A percentile compares a stretch with the other conserved stretches of the same genome.
phyloP scores from a whole-genome alignment of 371 early-diverging fungal species.

The Phascolomyces articulosus region DNA sequence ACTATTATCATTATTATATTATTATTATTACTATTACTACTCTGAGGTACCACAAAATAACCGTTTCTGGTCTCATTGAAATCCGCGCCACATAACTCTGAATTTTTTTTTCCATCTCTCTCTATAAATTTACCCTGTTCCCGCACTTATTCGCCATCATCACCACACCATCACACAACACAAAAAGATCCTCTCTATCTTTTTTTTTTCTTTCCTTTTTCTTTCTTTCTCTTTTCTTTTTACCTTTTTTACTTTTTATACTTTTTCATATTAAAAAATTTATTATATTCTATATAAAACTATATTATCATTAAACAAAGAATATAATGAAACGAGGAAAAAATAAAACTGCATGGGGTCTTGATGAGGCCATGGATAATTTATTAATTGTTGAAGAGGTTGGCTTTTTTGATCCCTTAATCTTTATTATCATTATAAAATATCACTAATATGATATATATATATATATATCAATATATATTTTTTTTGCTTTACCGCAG shows the following conservation, averaged over 20 bases:
- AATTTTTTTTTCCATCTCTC: neutral
- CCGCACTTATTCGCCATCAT: neutral
- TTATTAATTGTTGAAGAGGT: neutral
- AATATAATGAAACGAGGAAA: conserved; percentile 1
- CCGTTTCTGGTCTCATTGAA: neutral
- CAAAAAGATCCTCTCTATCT: neutral
- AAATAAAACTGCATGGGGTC: conserved; percentile 1
- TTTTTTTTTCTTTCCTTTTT: neutral
- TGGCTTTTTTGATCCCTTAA: too few species aligned
- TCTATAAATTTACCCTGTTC: neutral
- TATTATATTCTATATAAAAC: too few species aligned
- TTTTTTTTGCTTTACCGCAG: conserved; percentile 3
- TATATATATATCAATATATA: neutral
- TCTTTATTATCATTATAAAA: too few species aligned
- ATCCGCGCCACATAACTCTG: conserved; percentile 1
- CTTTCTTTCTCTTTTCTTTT: neutral
- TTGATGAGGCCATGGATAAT: conserved; percentile 1
- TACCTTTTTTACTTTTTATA: neutral
- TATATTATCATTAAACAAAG: neutral
- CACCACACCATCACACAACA: neutral
- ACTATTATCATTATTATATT: neutral
- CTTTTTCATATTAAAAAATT: neutral
- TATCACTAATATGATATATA: too few species aligned
- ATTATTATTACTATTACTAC: too few species aligned
- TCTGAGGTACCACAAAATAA: neutral